Evolutionary conservation across 805 yeast species (phyloP).

Genomic region (Suhomyces faveliae): DNA sequence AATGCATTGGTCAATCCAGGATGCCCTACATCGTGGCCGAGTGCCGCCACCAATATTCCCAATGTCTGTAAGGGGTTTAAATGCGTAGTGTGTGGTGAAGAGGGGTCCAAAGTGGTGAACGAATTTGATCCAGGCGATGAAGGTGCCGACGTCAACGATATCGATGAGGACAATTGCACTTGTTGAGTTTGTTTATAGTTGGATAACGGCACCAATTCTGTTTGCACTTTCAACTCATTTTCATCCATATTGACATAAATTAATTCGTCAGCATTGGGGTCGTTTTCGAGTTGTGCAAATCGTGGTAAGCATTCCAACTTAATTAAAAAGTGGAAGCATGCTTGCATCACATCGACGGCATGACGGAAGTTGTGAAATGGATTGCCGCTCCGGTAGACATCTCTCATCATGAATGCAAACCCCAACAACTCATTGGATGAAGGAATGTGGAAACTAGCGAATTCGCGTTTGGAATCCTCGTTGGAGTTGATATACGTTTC

Average conservation of each 20-base stretch:
- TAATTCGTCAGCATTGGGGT: constrained; percentile 32
- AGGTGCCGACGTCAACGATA: constrained; percentile 1
- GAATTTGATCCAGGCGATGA: not conserved
- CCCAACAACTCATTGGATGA: constrained; percentile 48
- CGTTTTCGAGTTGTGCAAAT: constrained; percentile 34
- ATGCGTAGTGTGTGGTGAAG: constrained; percentile 13
- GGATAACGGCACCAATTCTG: constrained; percentile 5
- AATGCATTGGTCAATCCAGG: constrained; percentile 91
- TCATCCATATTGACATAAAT: constrained; percentile 10
- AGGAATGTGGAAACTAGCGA: constrained; percentile 13
- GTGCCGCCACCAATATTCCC: constrained; percentile 71
- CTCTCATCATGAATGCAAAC: constrained; percentile 66
- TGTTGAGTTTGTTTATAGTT: not conserved
- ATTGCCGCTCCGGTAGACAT: constrained; percentile 78
- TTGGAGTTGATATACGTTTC: constrained; percentile 4
- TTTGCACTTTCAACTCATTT: not conserved
- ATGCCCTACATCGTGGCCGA: constrained; percentile 96
- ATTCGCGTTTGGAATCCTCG: not conserved
- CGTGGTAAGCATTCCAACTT: constrained; percentile 39
- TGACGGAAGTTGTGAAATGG: constrained; percentile 95
- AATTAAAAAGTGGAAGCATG: constrained; percentile 65
- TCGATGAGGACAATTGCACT: not conserved
- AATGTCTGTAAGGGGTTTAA: constrained; percentile 47
- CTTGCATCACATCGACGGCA: constrained; percentile 94
- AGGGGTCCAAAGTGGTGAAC: not conserved